Evolutionary conservation across 2,329 filamentous ascomycete genomes (phyloP), one percentile per base, ranked within the genome.

Genomic region (Arthroderma sp.): DNA sequence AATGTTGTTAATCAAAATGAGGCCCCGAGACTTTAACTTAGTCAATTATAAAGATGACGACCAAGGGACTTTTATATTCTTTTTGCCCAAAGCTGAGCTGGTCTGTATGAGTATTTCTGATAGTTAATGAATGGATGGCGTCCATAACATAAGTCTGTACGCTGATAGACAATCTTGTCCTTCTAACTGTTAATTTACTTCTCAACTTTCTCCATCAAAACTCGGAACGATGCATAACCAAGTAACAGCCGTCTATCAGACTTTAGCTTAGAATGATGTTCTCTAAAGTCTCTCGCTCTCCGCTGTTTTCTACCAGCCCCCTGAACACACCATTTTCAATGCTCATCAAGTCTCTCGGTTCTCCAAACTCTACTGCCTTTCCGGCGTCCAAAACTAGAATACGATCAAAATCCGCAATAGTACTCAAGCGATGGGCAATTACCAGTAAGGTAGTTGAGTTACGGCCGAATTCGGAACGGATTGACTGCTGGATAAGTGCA

Each of bases 401-500:
- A 60, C 81, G 78, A 68, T 89, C 86, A 66, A 88, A 88, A 68
- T 88, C 86, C 2, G 82, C 84, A 70, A 90, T 87, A 0, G 86
- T 89, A 68, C 83, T 86, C 54, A 90, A 74, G 1, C 86, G 79
- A 66, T 90, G 87, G 1, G 86, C 86, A 67, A 90, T 89, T 17
- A 88, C 85, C 17, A 90, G 71, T 28, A 89, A 73, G 0, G 86
- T 88, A 41, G 79, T 80, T 60, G 81, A 81, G 57, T 66, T 63
- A n/a, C 64, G 64, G 0, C 77, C 81, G 61, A 88, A 88, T 67
- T 88, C 84, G 65, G 86, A 81, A 21, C 85, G 78, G 63, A 90
- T 88, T 54, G 78, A 82, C 4, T 83, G 79, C 72, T 90, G 86
- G 64, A 90, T 90, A 25, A 88, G 77, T 0, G 78, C 74, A 66